A percentile compares a stretch with the other conserved stretches of the same genome.
These are phyloP conservation scores for Sugiyamaella paludigena DNA, from an alignment of 1,139 yeast species.

Conservation along the genomic window DNA sequence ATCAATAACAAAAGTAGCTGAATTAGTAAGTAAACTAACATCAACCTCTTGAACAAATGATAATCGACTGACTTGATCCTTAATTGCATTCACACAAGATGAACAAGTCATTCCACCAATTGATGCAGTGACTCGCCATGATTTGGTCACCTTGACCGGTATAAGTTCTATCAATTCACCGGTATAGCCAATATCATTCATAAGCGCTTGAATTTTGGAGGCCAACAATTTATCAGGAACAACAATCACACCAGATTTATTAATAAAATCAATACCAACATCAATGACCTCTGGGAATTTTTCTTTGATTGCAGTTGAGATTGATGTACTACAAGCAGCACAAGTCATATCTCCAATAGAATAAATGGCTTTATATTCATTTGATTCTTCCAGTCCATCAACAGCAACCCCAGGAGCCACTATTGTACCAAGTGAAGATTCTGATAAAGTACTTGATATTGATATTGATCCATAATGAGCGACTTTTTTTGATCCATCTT, in stretches of 20 bases:
- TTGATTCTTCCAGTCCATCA: conserved; percentile 13
- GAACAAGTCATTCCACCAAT: conserved; percentile 78
- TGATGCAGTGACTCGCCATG: conserved; percentile 53
- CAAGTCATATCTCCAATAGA: conserved; percentile 67
- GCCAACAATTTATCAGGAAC: conserved; percentile 49
- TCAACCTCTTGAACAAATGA: conserved; percentile 55
- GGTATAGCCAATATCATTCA: conserved; percentile 57
- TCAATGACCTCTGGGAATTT: conserved; percentile 38
- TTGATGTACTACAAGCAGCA: conserved; percentile 53
- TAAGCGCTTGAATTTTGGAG: conserved; percentile 46
- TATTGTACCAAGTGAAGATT: conserved; percentile 8
- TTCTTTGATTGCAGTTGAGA: conserved; percentile 45
- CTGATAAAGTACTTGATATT: conserved; percentile 3
- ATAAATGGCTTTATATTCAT: conserved; percentile 50
- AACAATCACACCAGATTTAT: conserved; percentile 34
- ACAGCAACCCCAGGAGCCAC: conserved; percentile 13
- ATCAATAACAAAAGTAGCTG: conserved; percentile 55
- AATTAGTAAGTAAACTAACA: conserved; percentile 57
- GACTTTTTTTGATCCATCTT: conserved; percentile 7
- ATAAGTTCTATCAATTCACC: conserved; percentile 57
- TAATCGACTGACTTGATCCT: conserved; percentile 48
- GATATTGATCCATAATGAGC: conserved; percentile 15
- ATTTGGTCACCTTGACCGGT: conserved; percentile 45
- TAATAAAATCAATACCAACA: conserved; percentile 38
- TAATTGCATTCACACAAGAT: conserved; percentile 61